These are phyloP conservation scores for Iris macrosiphon DNA, from an alignment of 106 monocot genomes.

Conservation along the genomic window DNA sequence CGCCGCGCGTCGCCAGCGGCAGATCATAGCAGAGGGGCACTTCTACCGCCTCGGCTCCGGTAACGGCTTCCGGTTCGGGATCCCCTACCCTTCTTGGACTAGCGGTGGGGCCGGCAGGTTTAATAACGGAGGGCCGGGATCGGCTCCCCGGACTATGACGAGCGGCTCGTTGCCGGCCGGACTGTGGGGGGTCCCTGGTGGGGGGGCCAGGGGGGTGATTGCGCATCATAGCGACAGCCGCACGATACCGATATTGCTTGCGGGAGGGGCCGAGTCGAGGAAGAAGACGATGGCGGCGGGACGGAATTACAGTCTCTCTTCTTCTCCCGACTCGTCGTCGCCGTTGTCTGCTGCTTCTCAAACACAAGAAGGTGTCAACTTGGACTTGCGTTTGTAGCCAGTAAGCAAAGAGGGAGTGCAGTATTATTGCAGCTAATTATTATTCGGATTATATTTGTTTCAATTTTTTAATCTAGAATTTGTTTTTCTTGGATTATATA, in stretches of 20 bases:
- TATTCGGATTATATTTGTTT: no score
- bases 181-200: conserved; percentile 14
- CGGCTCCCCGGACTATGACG: conserved; percentile 25
- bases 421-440: no score
- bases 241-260: conserved; percentile 5
- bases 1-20: conserved; percentile 29
- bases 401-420: no score
- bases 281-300: not conserved
- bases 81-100: conserved; percentile 33
- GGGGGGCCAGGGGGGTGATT: not conserved
- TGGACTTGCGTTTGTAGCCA: conserved; percentile 46
- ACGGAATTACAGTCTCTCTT: not conserved
- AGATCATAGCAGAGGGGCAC: not conserved
- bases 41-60: conserved; percentile 7
- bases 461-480: no score
- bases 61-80: conserved; percentile 11
- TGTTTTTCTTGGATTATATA: no score
- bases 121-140: conserved; percentile 4
- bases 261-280: conserved; percentile 1
- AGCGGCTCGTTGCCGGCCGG: conserved; percentile 18
- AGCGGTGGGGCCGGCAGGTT: not conserved
- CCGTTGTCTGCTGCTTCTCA: conserved; percentile 19
- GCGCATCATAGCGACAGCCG: no score
- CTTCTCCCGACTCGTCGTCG: conserved; percentile 10
- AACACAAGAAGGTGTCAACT: conserved; percentile 31